Evolutionary conservation across 2,329 filamentous ascomycete genomes (phyloP), one percentile per base, ranked within the genome.

Genomic region (Pseudogymnoascus sp.): DNA sequence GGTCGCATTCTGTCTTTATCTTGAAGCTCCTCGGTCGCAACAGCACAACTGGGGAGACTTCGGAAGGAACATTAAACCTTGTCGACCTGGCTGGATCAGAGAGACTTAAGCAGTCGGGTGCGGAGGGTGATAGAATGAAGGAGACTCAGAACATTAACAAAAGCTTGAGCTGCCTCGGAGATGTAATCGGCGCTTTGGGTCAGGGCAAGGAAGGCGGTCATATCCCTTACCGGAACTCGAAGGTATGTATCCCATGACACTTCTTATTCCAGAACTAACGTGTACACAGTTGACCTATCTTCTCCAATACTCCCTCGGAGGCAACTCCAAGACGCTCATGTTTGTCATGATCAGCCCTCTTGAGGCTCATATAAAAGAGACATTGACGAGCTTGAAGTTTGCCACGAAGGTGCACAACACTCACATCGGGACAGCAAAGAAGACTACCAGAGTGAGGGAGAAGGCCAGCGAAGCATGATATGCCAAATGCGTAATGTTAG

Each of bases 141-240:
- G 94, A 99, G 77, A 97, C 94, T 1, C 92, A 97, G 71, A 96
- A 90, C 73, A 99, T 99, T 82, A 99, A 99, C 79, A 93, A 91
- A 78, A 94, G 89, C 69, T 78, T 99, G 68, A 92, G 90, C 70
- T 96, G 92, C 69, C 79, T 99, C 2, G 92, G 94, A 5, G 93
- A 97, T 74, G 94, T 99, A 28, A 96, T 99, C 71, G 90, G 91
- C 58, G 92, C 92, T 0, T 82, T 99, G n/a, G 93, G 92, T 12
- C 85, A 88, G 66, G 90, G 91, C 33, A 90, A 88, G 62, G 85
- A 87, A 67, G 85, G 83, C 23, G 84, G 83, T 5, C 93, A 97
- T 71, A 85, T 99, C 49, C 94, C 94, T 1, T 99, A 97, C 77
- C 82, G 94, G 62, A 97, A 97, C 77, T 96, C 91, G 69, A 97